Conservation (phyloP, 2,329 filamentous ascomycete genomes). For the Paramyrothecium roridum region DNA sequence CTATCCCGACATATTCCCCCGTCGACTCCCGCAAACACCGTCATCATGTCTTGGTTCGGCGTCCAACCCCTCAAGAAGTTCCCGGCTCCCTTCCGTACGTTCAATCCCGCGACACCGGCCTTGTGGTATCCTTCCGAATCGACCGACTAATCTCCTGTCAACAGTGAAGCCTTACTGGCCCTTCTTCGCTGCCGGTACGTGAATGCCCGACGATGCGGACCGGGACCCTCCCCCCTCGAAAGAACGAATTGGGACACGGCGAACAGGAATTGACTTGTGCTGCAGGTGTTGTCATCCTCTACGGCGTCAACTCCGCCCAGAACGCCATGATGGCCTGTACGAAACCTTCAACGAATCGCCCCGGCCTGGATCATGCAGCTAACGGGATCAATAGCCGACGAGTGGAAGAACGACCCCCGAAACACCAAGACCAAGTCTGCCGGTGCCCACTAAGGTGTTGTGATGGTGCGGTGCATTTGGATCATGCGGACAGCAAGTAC, state of each 20-base stretch:
- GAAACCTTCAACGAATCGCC: slow-evolving; percentile 12
- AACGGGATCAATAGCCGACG: slow-evolving; percentile 61
- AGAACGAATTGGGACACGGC: not conserved
- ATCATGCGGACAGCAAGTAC: slow-evolving; percentile 18
- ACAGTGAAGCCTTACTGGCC: slow-evolving; percentile 87
- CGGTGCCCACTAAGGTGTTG: slow-evolving; percentile 38
- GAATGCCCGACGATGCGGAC: slow-evolving; percentile 11
- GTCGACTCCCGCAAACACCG: slow-evolving; percentile 34
- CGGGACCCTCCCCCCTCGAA: slow-evolving; percentile 2
- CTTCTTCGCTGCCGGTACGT: slow-evolving; percentile 92
- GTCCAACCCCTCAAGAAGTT: slow-evolving; percentile 71
- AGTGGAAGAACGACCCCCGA: slow-evolving; percentile 96
- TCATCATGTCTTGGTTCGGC: slow-evolving; percentile 74
- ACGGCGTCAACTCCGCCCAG: slow-evolving; percentile 85
- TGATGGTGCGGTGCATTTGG: slow-evolving; percentile 13
- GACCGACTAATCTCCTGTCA: slow-evolving; percentile 21
- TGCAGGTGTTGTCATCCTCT: slow-evolving; percentile 78
- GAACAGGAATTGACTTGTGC: slow-evolving; percentile 20
- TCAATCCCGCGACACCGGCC: slow-evolving; percentile 25
- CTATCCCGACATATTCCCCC: slow-evolving; percentile 31
- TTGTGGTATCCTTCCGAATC: slow-evolving; percentile 4
- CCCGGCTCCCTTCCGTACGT: slow-evolving; percentile 73
- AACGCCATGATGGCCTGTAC: slow-evolving; percentile 75
- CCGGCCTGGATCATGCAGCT: slow-evolving; percentile 10
- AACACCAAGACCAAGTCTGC: slow-evolving; percentile 63